Percentiles rank a stretch among this genome's conserved stretches.
Conservation (phyloP, 1,284 basidiomycete species). For the Schizophyllum amplum region DNA sequence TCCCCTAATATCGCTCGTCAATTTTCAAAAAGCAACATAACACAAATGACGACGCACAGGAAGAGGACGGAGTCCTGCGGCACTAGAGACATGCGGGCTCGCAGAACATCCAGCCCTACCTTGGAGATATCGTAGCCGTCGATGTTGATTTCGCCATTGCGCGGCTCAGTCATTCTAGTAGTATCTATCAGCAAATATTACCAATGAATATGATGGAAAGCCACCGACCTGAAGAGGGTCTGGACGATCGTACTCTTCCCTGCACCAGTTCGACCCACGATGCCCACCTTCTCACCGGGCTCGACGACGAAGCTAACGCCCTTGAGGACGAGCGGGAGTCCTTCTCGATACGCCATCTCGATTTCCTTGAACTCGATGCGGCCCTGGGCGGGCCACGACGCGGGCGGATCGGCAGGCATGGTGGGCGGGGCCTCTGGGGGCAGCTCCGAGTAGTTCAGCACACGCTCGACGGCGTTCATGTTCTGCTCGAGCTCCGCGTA, state of each 20-base stretch:
- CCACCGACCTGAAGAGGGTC: slow-evolving; percentile 66
- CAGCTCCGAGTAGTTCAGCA: slow-evolving; percentile 50
- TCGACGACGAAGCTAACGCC: slow-evolving; percentile 54
- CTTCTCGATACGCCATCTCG: slow-evolving; percentile 59
- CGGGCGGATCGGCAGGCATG: slow-evolving; percentile 42
- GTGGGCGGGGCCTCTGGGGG: slow-evolving; percentile 36
- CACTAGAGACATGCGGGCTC: slow-evolving; percentile 61
- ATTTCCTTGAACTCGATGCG: slow-evolving; percentile 56
- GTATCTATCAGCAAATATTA: slow-evolving; percentile 39
- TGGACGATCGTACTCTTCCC: slow-evolving; percentile 75
- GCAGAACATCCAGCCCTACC: slow-evolving; percentile 49
- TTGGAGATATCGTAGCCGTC: slow-evolving; percentile 58
- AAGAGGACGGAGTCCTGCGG: slow-evolving; percentile 64
- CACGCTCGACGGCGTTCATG: slow-evolving; percentile 67
- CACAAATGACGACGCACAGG: slow-evolving; percentile 38
- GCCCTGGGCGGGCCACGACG: slow-evolving; percentile 62
- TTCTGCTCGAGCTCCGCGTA: slow-evolving; percentile 60
- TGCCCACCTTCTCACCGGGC: slow-evolving; percentile 61
- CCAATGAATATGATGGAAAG: slow-evolving; percentile 16
- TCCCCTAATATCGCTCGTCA: not conserved
- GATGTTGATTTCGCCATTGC: slow-evolving; percentile 57
- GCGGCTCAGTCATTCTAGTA: slow-evolving; percentile 63
- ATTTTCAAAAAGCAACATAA: slow-evolving; percentile 1
- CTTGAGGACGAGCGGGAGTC: slow-evolving; percentile 67
- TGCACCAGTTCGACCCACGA: slow-evolving; percentile 59